Evolutionary conservation across 83 land plant genomes (phyloP), one percentile per base, ranked within the genome.

Genomic region (Picea abies): DNA sequence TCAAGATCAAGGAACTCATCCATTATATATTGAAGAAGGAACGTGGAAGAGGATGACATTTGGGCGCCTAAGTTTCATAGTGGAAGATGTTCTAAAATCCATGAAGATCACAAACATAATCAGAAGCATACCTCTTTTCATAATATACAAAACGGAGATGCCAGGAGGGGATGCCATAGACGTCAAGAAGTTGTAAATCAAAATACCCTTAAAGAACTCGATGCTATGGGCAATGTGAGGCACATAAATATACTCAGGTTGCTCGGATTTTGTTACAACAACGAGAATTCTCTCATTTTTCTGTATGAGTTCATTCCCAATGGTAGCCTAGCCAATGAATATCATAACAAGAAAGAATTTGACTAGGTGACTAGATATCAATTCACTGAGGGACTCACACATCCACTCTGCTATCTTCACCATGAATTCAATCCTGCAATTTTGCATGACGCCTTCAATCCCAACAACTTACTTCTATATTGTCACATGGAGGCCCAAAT

Each of bases 281-380:
- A 72, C 37, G 76, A 84, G 23, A 91, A 88, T 32, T 61, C 86
- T 5, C 94, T 94, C 73, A 65, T 96, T 76, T 84, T 96, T 23
- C 35, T 96, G 60, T 94, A 94, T 81, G 98, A 96, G 81, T 96
- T 88, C 86, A 94, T 96, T 97, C 90, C 95, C 15, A 92, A 94
- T 80, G 97, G 98, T 23, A 90, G 91, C 88, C 78, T 96, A 77
- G 95, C 88, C 5, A 91, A 92, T 83, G n/a, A 86, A 41, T 66
- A 92, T 61, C 97, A 95, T 78, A 89, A 95, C 4, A 73, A 19
- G 77, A 94, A 92, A 76, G 84, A 87, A 56, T 85, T 96, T 70
- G 84, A 85, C 49, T 96, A 95, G 98, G 90, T 79, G 25, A 80
- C 82, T 60, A 84, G 98, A 81, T 92, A 84, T 64, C 87, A 84